A percentile compares a stretch with the other conserved stretches of the same genome.
Conservation (phyloP, 306 rosid genomes). For the Cucurbita ficifolia region DNA sequence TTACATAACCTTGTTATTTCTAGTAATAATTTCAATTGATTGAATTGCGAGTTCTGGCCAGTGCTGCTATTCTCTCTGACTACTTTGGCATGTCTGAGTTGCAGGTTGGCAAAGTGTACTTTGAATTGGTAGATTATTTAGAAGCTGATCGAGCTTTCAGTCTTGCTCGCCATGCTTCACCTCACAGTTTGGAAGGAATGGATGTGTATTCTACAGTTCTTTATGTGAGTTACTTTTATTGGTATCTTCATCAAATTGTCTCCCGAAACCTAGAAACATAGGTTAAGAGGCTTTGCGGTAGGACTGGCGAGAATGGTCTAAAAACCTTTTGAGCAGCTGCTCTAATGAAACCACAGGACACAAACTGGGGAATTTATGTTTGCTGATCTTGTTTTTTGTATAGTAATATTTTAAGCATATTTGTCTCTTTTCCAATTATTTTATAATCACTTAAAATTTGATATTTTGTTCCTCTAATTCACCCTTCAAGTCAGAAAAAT, state of each 20-base stretch:
- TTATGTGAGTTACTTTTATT: slow-evolving; percentile 54
- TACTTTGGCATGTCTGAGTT: slow-evolving; percentile 15
- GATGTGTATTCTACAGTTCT: slow-evolving; percentile 92
- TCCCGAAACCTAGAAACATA: neutral
- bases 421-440: neutral
- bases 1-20: neutral
- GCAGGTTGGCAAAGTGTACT: slow-evolving; percentile 88
- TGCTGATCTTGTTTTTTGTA: neutral
- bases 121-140: slow-evolving; percentile 80
- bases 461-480: neutral
- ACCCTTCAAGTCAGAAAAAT: neutral
- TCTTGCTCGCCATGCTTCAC: slow-evolving; percentile 64
- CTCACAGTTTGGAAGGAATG: slow-evolving; percentile 94
- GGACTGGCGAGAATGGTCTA: neutral
- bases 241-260: neutral
- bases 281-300: neutral
- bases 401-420: neutral
- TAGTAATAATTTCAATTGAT: neutral
- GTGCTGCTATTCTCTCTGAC: neutral
- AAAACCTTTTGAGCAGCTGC: neutral
- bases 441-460: neutral
- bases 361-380: neutral
- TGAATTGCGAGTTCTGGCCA: neutral
- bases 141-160: slow-evolving; percentile 85
- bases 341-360: neutral